Conservation (phyloP, 73 alveolate species). For the Symbiodinium pilosum region DNA sequence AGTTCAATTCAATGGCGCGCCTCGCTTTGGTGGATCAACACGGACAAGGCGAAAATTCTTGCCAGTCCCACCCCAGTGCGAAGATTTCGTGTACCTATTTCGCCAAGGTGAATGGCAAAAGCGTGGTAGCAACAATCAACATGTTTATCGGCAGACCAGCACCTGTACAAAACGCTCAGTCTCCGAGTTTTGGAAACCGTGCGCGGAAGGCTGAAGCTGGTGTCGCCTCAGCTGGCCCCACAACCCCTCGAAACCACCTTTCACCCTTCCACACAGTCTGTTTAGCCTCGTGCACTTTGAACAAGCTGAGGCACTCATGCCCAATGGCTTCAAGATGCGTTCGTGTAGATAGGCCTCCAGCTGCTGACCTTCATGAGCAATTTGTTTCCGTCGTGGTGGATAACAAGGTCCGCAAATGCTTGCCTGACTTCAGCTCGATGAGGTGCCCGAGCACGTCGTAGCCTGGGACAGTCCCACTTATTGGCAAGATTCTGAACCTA, state of each 20-base stretch:
- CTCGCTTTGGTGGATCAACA: slow-evolving; percentile 43
- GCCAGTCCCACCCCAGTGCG: slow-evolving; percentile 72
- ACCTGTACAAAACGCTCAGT: slow-evolving; percentile 66
- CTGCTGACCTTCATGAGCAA: not conserved
- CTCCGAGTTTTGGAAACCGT: slow-evolving; percentile 29
- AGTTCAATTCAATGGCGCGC: not conserved
- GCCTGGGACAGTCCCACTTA: slow-evolving; percentile 30
- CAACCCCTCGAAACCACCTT: too few species aligned
- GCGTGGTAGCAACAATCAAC: too few species aligned
- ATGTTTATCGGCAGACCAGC: not conserved
- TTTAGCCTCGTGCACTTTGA: too few species aligned
- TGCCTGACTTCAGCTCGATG: slow-evolving; percentile 62
- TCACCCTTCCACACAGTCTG: too few species aligned
- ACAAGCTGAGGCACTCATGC: slow-evolving; percentile 33
- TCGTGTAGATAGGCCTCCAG: slow-evolving; percentile 51
- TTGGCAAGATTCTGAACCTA: too few species aligned
- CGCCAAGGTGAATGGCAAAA: not conserved
- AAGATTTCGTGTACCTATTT: slow-evolving; percentile 56
- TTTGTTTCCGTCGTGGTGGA: too few species aligned
- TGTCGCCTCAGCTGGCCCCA: slow-evolving; percentile 31
- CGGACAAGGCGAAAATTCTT: slow-evolving; percentile 63
- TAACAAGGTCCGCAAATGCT: too few species aligned
- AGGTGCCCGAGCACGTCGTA: slow-evolving; percentile 81
- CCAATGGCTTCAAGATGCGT: slow-evolving; percentile 76
- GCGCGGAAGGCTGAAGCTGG: slow-evolving; percentile 42